phyloP scores from a whole-genome alignment of 768 basidiomycete species.

The Termitomyces sp. region DNA sequence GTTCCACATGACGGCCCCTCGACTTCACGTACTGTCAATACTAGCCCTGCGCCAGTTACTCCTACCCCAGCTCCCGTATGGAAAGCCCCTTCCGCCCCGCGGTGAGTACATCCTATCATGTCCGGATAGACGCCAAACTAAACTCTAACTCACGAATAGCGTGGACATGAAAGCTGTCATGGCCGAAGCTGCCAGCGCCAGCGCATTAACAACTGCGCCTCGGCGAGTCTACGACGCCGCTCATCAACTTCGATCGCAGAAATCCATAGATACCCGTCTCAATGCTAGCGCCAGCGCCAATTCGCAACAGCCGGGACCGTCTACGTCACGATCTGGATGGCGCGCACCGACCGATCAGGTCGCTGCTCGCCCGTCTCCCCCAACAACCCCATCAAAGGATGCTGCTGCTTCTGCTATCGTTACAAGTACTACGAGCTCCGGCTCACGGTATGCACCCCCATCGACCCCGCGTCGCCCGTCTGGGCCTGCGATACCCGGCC shows the following conservation, averaged over 20 bases:
- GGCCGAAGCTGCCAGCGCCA: constrained; percentile 53
- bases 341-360: constrained; percentile 4
- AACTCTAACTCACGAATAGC: constrained; percentile 31
- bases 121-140: neutral
- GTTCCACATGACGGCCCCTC: constrained; percentile 22
- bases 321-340: constrained; percentile 11
- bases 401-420: neutral
- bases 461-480: constrained; percentile 20
- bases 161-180: constrained; percentile 85
- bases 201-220: constrained; percentile 1
- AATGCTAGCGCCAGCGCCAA: neutral
- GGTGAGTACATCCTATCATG: constrained; percentile 34
- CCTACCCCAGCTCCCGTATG: constrained; percentile 34
- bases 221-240: constrained; percentile 7
- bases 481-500: constrained; percentile 25
- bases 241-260: neutral
- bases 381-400: constrained; percentile 11
- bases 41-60: neutral
- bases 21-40: constrained; percentile 6
- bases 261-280: neutral
- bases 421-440: constrained; percentile 3
- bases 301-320: constrained; percentile 4
- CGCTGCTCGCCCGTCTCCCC: constrained; percentile 8
- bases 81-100: constrained; percentile 48
- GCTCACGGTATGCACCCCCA: constrained; percentile 17